phyloP scores from a whole-genome alignment of 2,329 filamentous ascomycete genomes.

The Sclerotinia minor region DNA sequence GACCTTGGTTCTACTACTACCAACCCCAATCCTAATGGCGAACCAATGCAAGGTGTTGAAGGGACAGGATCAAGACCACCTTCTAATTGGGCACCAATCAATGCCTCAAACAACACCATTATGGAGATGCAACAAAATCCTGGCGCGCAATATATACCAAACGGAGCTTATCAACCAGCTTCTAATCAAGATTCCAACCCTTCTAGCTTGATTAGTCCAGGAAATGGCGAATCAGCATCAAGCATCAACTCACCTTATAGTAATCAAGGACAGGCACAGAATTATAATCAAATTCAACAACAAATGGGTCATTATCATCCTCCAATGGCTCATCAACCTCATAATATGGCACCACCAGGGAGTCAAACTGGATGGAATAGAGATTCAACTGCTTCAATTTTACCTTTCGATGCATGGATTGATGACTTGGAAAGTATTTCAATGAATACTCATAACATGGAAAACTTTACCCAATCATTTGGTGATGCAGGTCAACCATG shows the following conservation, averaged over 20 bases:
- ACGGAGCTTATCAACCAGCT: conserved; percentile 31
- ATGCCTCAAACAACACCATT: conserved; percentile 31
- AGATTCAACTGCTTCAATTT: not conserved
- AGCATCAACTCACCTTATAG: conserved; percentile 36
- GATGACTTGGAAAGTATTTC: conserved; percentile 21
- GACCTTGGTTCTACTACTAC: conserved; percentile 31
- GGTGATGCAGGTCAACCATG: conserved; percentile 15
- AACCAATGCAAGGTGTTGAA: conserved; percentile 40
- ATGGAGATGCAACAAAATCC: conserved; percentile 35
- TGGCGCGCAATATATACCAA: conserved; percentile 29
- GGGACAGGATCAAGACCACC: conserved; percentile 29
- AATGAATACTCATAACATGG: conserved; percentile 24
- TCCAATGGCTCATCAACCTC: conserved; percentile 18
- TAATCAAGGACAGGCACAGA: conserved; percentile 23
- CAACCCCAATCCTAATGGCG: conserved; percentile 32
- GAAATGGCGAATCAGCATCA: conserved; percentile 36
- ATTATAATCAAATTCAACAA: conserved; percentile 14
- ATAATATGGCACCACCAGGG: conserved; percentile 23
- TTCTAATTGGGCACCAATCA: conserved; percentile 39
- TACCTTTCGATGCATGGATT: conserved; percentile 21
- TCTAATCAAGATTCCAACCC: conserved; percentile 33
- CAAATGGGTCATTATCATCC: conserved; percentile 23
- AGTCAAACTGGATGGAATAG: conserved; percentile 23
- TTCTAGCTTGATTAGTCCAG: conserved; percentile 35
- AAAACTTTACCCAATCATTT: conserved; percentile 23